Evolutionary conservation across 495 filamentous ascomycete species (phyloP).

Genomic region (Chlorociboria aeruginascens): DNA sequence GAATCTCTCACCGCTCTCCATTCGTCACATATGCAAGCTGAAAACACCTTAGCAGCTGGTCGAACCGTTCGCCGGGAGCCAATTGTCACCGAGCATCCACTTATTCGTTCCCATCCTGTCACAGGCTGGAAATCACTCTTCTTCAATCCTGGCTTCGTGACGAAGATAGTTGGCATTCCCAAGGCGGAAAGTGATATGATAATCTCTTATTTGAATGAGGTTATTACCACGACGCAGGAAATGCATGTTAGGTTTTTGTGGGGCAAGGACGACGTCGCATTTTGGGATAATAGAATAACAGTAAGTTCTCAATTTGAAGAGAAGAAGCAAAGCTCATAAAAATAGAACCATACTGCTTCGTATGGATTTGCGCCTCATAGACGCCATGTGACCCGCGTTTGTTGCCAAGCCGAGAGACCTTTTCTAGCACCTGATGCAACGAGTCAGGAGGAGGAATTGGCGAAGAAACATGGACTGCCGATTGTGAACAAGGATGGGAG

Average conservation of each 20-base stretch:
- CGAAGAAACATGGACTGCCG: constrained; percentile 35
- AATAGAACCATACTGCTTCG: constrained; percentile 46
- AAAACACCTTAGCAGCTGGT: constrained; percentile 45
- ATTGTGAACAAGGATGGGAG: constrained; percentile 48
- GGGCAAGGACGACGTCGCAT: constrained; percentile 55
- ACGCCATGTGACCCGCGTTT: constrained; percentile 50
- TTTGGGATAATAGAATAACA: constrained; percentile 41
- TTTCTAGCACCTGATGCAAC: constrained; percentile 36
- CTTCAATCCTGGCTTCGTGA: constrained; percentile 72
- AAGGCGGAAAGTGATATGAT: constrained; percentile 59
- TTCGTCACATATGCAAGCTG: constrained; percentile 59
- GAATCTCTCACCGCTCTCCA: constrained; percentile 61
- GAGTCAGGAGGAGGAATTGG: constrained; percentile 48
- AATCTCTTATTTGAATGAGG: constrained; percentile 50
- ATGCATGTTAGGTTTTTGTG: constrained; percentile 60
- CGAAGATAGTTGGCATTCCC: constrained; percentile 59
- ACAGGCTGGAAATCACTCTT: constrained; percentile 52
- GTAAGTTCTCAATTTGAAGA: background rate
- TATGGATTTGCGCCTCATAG: constrained; percentile 52
- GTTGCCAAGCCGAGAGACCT: constrained; percentile 44
- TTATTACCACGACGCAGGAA: constrained; percentile 52
- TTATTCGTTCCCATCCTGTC: constrained; percentile 56
- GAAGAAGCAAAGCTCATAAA: background rate
- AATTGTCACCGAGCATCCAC: constrained; percentile 53
- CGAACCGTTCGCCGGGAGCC: constrained; percentile 56